phyloP scores from a whole-genome alignment of 768 basidiomycete species.

The Boletus coccyginus region DNA sequence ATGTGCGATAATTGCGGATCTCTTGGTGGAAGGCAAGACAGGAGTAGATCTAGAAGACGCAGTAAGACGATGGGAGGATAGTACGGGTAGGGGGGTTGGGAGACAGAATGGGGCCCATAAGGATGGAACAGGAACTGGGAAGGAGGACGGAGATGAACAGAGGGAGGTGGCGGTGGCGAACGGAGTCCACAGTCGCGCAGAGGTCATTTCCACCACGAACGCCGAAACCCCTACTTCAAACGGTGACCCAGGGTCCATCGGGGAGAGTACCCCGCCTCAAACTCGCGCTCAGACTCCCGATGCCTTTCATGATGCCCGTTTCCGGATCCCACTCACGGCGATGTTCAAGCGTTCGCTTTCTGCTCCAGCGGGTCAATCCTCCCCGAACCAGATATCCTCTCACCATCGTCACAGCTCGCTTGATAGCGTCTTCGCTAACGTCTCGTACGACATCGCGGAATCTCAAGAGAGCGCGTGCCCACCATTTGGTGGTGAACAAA shows the following conservation, averaged over 20 bases:
- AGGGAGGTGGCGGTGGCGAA: slow-evolving; percentile 16
- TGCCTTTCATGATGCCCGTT: slow-evolving; percentile 27
- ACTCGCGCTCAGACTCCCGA: slow-evolving; percentile 30
- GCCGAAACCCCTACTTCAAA: background rate
- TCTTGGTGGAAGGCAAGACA: slow-evolving; percentile 64
- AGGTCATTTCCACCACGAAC: slow-evolving; percentile 1
- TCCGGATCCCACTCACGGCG: slow-evolving; percentile 53
- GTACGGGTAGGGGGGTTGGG: slow-evolving; percentile 1
- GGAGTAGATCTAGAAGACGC: slow-evolving; percentile 61
- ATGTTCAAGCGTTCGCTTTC: slow-evolving; percentile 68
- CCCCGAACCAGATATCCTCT: slow-evolving; percentile 8
- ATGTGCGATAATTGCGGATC: slow-evolving; percentile 62
- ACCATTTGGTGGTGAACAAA: slow-evolving; percentile 17
- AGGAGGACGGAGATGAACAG: slow-evolving; percentile 26
- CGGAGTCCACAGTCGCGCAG: slow-evolving; percentile 9
- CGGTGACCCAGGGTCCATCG: background rate
- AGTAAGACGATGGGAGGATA: slow-evolving; percentile 48
- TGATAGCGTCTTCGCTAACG: slow-evolving; percentile 30
- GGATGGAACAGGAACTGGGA: background rate
- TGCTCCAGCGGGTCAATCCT: slow-evolving; percentile 40
- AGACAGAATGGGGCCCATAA: slow-evolving; percentile 5
- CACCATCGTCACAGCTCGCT: slow-evolving; percentile 24
- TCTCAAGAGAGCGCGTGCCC: slow-evolving; percentile 11
- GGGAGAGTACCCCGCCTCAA: slow-evolving; percentile 6
- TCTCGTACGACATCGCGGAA: slow-evolving; percentile 30